A percentile compares a stretch with the other conserved stretches of the same genome.
phyloP scores from a whole-genome alignment of 1,284 basidiomycete species.

The Heliocybe sulcata region DNA sequence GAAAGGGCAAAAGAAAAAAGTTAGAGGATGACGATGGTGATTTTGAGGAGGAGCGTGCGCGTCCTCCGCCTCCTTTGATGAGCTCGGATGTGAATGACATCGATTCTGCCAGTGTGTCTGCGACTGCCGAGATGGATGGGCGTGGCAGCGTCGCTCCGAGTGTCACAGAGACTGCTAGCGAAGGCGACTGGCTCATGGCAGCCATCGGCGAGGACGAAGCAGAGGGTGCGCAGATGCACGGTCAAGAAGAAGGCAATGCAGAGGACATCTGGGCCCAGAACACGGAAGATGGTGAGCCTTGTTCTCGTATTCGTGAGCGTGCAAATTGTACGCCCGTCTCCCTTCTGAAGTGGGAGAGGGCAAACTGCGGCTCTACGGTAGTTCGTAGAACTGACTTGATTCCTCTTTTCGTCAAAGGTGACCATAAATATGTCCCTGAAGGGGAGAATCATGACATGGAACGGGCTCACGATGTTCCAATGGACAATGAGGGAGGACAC shows the following conservation, averaged over 20 bases:
- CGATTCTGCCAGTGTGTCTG: slow-evolving; percentile 26
- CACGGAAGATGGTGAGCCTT: slow-evolving; percentile 34
- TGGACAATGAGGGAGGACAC: background rate
- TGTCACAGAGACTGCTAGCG: slow-evolving; percentile 62
- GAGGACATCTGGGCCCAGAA: slow-evolving; percentile 17
- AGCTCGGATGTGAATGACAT: slow-evolving; percentile 18
- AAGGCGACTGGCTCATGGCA: slow-evolving; percentile 80
- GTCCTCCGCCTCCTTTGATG: slow-evolving; percentile 49
- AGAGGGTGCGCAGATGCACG: slow-evolving; percentile 28
- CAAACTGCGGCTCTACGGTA: background rate
- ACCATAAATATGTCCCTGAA: slow-evolving; percentile 39
- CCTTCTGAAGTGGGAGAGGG: background rate
- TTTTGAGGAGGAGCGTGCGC: slow-evolving; percentile 57
- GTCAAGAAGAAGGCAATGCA: slow-evolving; percentile 23
- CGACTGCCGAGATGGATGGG: slow-evolving; percentile 32
- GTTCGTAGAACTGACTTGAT: slow-evolving; percentile 48
- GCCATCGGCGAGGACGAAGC: slow-evolving; percentile 55
- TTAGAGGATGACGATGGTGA: slow-evolving; percentile 78
- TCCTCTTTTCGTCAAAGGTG: slow-evolving; percentile 38
- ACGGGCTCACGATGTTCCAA: slow-evolving; percentile 10
- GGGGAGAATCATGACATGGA: slow-evolving; percentile 27
- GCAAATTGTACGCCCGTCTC: slow-evolving; percentile 15
- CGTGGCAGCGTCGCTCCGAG: slow-evolving; percentile 62
- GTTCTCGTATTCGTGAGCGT: slow-evolving; percentile 21
- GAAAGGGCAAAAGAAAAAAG: slow-evolving; percentile 79